phyloP scores from a whole-genome alignment of 1,284 basidiomycete genomes.

The Sporisorium exsertum region DNA sequence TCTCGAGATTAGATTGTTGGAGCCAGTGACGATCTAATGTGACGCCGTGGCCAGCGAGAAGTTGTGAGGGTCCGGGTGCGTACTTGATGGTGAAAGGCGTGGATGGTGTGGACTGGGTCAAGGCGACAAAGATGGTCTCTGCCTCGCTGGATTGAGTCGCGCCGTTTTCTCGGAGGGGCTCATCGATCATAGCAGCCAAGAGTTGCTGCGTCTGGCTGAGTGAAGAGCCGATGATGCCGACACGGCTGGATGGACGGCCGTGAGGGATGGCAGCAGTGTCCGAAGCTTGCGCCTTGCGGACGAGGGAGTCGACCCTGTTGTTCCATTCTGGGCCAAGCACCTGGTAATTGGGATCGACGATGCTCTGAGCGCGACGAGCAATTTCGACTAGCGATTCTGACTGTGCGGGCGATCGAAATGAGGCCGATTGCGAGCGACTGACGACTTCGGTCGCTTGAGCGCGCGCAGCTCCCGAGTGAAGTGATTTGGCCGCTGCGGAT shows the following conservation, averaged over 20 bases:
- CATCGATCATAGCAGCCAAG: conserved; percentile 39
- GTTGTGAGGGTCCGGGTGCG: conserved; percentile 19
- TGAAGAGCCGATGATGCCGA: conserved; percentile 34
- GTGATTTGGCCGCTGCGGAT: neutral
- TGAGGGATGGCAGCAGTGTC: neutral
- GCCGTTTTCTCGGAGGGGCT: conserved; percentile 49
- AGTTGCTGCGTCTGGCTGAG: conserved; percentile 38
- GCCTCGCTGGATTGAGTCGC: conserved; percentile 11
- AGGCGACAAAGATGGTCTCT: conserved; percentile 5
- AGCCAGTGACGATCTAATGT: conserved; percentile 52
- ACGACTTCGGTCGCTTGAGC: conserved; percentile 24
- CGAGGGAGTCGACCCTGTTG: conserved; percentile 16
- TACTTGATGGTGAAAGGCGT: conserved; percentile 33
- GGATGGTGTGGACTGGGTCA: conserved; percentile 2
- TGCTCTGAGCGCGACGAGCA: conserved; percentile 16
- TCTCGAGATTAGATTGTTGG: conserved; percentile 32
- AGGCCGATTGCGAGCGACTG: neutral
- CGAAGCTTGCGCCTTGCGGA: conserved; percentile 7
- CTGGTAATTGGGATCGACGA: conserved; percentile 13
- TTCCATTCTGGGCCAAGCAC: conserved; percentile 20
- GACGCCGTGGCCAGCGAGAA: neutral
- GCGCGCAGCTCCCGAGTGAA: conserved; percentile 3
- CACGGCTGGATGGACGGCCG: conserved; percentile 4
- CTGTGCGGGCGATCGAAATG: neutral
- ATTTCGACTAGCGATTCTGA: conserved; percentile 9